Base-by-base conservation (phyloP, 139 green algal species). In the Asterochloris sp. region DNA sequence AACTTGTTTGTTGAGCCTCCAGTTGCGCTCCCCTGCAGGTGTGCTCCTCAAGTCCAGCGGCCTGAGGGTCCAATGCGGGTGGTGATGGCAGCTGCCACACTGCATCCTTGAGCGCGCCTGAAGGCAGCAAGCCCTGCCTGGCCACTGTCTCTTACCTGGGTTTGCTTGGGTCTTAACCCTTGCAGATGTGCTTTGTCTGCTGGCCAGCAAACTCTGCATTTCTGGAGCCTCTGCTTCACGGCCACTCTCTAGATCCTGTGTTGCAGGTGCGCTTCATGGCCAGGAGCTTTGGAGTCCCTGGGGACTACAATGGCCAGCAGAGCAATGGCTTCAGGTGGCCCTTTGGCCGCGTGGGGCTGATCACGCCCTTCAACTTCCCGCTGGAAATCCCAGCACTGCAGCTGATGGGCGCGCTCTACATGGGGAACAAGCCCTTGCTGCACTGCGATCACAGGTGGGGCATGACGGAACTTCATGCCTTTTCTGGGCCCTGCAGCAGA, bases 321-420 rank as follows among this genome's bases (percentile, higher is more conserved):
- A 96, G 91, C 87, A 83, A 84, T 24, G 95, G 96, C 29, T 87
- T 92, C 79, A 88, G 96, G 17, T 99, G 94, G 94, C 96, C 96
- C 4, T 99, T 93, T 73, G 95, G 95, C 24, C 89, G 92, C 15
- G 96, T 99, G 47, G 91, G 89, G 0, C 79, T 99, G 26, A 97
- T 99, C 89, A 96, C 96, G 2, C 96, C 96, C 66, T 99, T 99
- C 93, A 99, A 99, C 90, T 99, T 99, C 86, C 96, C 96, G 1
- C 89, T 99, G 67, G 96, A 99, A 87, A 99, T 99, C 85, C 96
- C 96, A 0, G 94, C 91, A 47, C 94, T 99, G 62, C 96, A 99
- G 89, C 82, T 98, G n/a, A 98, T 99, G 94, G 96, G 96, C 16
- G 95, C 96, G 23, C 93, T 99, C 21, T 99, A 95, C 92, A 99